phyloP scores from a whole-genome alignment of 2,329 filamentous ascomycete species.

The Teratosphaeriaceae sp. region DNA sequence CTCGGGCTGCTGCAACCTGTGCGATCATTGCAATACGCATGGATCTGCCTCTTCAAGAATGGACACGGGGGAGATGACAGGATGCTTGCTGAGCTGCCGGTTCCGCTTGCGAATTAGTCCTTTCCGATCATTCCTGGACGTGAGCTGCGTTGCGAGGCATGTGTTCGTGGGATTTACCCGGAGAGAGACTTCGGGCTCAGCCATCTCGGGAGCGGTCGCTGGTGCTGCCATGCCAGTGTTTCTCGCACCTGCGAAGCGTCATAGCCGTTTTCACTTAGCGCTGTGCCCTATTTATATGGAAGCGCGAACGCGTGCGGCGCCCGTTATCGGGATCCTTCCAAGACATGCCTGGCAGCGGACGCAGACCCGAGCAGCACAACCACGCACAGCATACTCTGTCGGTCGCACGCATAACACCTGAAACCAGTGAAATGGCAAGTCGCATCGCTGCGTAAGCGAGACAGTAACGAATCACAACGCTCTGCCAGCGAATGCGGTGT shows the following conservation, averaged over 20 bases:
- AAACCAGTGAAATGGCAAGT: too few species aligned
- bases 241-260: constrained; percentile 1
- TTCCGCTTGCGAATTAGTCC: constrained; percentile 1
- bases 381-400: too few species aligned
- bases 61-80: neutral
- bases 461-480: too few species aligned
- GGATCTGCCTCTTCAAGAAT: constrained; percentile 3
- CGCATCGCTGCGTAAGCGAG: too few species aligned
- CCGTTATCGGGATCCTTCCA: neutral
- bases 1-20: constrained; percentile 3
- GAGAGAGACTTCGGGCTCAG: constrained; percentile 1
- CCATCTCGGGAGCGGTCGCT: neutral
- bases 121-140: constrained; percentile 2
- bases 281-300: neutral
- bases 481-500: too few species aligned
- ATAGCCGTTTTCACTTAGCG: constrained; percentile 1
- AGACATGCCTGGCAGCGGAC: neutral
- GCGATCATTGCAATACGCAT: constrained; percentile 1
- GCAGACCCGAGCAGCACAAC: neutral
- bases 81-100: constrained; percentile 2
- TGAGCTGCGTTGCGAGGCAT: constrained; percentile 2
- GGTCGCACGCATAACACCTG: too few species aligned
- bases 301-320: neutral
- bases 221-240: neutral
- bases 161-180: constrained; percentile 2